These are phyloP conservation scores for Scheffersomyces stambukii DNA, from an alignment of 1,139 yeast genomes.

Conservation along the genomic window DNA sequence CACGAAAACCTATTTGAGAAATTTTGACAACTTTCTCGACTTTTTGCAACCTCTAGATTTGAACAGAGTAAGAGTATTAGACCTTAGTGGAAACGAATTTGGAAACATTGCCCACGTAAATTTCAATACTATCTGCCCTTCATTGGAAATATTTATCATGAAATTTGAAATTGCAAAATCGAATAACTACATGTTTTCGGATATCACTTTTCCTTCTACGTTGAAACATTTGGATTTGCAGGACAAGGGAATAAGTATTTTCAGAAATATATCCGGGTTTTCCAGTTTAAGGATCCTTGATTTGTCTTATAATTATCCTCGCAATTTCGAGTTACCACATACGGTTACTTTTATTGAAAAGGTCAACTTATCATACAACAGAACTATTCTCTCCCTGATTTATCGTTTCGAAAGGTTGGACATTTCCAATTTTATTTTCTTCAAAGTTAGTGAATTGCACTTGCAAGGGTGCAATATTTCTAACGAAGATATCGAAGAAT, in stretches of 20 bases:
- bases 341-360: conserved; percentile 2
- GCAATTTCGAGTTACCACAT: conserved; percentile 5
- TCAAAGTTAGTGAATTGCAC: conserved; percentile 7
- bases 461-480: conserved; percentile 12
- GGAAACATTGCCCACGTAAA: conserved; percentile 6
- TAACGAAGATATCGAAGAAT: conserved; percentile 10
- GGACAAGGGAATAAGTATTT: conserved; percentile 6
- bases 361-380: conserved; percentile 9
- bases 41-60: conserved; percentile 5
- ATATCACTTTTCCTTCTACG: conserved; percentile 6
- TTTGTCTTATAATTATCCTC: conserved; percentile 9
- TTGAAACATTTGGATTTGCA: conserved; percentile 6
- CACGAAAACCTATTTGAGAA: conserved; percentile 3
- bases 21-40: conserved; percentile 1
- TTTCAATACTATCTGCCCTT: conserved; percentile 6
- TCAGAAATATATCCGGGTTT: conserved; percentile 4
- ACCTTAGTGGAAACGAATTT: conserved; percentile 9
- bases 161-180: conserved; percentile 8
- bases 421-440: conserved; percentile 8
- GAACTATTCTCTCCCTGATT: conserved; percentile 9
- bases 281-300: conserved; percentile 4
- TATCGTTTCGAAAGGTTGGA: conserved; percentile 7
- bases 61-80: conserved; percentile 5
- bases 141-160: conserved; percentile 7
- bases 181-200: conserved; percentile 5